phyloP scores from a whole-genome alignment of 2,329 filamentous ascomycete species.

The Cryphonectria naterciae region DNA sequence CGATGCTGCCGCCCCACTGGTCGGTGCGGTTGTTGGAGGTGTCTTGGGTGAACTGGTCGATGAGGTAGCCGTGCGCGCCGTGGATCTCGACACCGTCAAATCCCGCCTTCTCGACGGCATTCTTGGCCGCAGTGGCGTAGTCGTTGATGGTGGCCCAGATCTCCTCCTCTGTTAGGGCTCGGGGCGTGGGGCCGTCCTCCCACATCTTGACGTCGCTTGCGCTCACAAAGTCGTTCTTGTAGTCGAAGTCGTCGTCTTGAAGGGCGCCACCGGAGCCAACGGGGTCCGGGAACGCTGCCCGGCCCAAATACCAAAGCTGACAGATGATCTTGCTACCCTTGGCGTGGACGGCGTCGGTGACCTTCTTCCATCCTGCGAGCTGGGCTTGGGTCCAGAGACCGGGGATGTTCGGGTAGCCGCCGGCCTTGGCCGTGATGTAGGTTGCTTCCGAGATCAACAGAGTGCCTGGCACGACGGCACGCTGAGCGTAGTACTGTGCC shows the following conservation, averaged over 20 bases:
- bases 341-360: conserved; percentile 65
- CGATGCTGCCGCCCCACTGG: conserved; percentile 56
- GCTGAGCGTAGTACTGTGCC: conserved; percentile 38
- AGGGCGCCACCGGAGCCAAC: conserved; percentile 49
- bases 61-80: conserved; percentile 63
- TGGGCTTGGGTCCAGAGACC: conserved; percentile 63
- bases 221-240: conserved; percentile 46
- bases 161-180: conserved; percentile 67
- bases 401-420: conserved; percentile 54
- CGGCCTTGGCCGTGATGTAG: conserved; percentile 52
- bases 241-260: conserved; percentile 24
- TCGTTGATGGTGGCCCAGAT: conserved; percentile 67
- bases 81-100: conserved; percentile 71
- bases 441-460: conserved; percentile 64
- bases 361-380: conserved; percentile 61
- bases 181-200: conserved; percentile 57
- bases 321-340: conserved; percentile 65
- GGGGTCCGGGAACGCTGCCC: conserved; percentile 46
- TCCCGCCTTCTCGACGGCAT: conserved; percentile 61
- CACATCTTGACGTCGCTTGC: conserved; percentile 46
- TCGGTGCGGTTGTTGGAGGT: conserved; percentile 57
- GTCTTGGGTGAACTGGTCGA: conserved; percentile 65
- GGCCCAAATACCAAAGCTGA: conserved; percentile 68
- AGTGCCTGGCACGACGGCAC: conserved; percentile 42
- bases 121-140: conserved; percentile 58